Evolutionary conservation across 1,284 basidiomycete genomes (phyloP).

Genomic region (Coniferiporia weirii): DNA sequence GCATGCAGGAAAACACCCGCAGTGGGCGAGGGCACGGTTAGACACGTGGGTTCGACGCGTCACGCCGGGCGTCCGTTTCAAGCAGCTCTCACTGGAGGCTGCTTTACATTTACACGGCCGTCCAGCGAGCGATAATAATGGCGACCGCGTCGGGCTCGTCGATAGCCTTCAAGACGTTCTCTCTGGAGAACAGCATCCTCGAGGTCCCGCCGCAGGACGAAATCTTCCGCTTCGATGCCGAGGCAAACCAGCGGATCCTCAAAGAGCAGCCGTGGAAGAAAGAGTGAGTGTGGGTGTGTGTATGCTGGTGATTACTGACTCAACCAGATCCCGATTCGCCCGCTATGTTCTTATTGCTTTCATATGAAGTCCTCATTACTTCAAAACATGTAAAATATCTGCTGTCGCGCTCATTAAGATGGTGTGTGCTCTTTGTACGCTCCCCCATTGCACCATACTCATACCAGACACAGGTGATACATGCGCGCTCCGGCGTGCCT

Average conservation of each 20-base stretch:
- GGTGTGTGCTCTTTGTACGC: conserved; percentile 43
- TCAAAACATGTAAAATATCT: conserved; percentile 92
- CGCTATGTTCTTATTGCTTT: no score
- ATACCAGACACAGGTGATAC: conserved; percentile 69
- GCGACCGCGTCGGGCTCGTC: conserved; percentile 18
- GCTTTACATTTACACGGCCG: background rate
- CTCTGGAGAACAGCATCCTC: conserved; percentile 74
- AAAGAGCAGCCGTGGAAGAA: conserved; percentile 78
- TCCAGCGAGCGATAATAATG: background rate
- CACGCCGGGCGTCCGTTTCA: background rate
- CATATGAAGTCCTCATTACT: conserved; percentile 81
- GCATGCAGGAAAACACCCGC: no score
- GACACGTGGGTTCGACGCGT: background rate
- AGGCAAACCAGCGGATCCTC: conserved; percentile 67
- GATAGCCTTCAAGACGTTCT: conserved; percentile 79
- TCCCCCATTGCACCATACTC: background rate
- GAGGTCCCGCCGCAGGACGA: conserved; percentile 71
- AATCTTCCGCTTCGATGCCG: conserved; percentile 76
- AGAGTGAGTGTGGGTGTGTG: conserved; percentile 50
- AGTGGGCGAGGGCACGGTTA: no score
- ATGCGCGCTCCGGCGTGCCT: conserved; percentile 93
- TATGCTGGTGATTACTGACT: conserved; percentile 1
- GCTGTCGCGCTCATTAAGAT: conserved; percentile 97
- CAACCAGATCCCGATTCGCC: background rate
- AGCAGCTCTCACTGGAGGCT: no score